phyloP scores from a whole-genome alignment of 106 monocot genomes.

The Cymbidium sinense region DNA sequence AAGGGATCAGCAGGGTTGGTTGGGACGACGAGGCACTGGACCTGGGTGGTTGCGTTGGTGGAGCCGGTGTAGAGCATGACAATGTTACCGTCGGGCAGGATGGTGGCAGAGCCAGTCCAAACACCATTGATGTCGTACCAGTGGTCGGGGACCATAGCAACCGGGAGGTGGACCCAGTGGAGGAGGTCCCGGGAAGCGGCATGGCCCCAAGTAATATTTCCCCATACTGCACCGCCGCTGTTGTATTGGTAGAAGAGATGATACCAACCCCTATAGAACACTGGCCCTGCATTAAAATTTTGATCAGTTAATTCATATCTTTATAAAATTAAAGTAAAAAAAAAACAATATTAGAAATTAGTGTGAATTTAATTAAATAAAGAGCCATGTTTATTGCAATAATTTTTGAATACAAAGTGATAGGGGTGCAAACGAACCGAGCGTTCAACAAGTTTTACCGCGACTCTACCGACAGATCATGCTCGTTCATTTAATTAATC shows the following conservation, averaged over 20 bases:
- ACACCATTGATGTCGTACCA: conserved; percentile 43
- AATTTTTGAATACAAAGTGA: no score
- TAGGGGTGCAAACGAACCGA: no score
- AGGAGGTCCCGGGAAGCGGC: conserved; percentile 38
- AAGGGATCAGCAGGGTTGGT: conserved; percentile 22
- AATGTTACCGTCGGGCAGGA: conserved; percentile 27
- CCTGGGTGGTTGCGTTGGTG: conserved; percentile 21
- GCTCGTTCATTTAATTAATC: no score
- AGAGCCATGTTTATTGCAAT: no score
- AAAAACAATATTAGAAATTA: no score
- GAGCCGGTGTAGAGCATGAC: conserved; percentile 38
- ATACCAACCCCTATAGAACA: conserved; percentile 50
- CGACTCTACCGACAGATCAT: no score
- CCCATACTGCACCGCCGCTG: conserved; percentile 28
- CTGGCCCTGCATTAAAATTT: conserved; percentile 19
- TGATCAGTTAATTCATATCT: background rate
- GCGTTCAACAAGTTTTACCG: no score
- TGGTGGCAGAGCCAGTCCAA: conserved; percentile 44
- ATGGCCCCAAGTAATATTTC: conserved; percentile 47
- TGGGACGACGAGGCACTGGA: conserved; percentile 31
- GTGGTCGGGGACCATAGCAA: conserved; percentile 31
- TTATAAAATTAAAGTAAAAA: no score
- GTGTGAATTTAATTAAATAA: no score
- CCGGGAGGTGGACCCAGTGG: conserved; percentile 38
- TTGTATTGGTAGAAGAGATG: conserved; percentile 57